Evolutionary conservation across 768 basidiomycete genomes (phyloP).

Genomic region (Xerocomus potaroensis): DNA sequence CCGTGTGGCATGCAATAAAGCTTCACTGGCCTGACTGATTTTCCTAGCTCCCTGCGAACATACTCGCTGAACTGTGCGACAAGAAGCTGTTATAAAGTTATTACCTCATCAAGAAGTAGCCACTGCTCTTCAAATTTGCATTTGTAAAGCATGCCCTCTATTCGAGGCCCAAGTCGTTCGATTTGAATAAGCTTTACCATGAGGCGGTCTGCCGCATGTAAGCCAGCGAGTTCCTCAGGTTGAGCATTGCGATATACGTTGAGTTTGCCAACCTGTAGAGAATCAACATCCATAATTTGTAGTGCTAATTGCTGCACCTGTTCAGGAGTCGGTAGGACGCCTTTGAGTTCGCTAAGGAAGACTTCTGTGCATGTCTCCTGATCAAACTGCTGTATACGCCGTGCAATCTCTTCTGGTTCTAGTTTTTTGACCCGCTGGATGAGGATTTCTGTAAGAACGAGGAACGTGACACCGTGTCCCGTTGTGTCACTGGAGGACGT

Average conservation of each 20-base stretch:
- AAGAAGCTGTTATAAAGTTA: not conserved
- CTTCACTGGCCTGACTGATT: slow-evolving; percentile 74
- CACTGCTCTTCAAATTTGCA: slow-evolving; percentile 84
- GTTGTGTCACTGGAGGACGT: slow-evolving; percentile 29
- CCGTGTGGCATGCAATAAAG: slow-evolving; percentile 72
- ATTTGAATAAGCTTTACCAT: slow-evolving; percentile 98
- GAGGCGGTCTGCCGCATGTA: slow-evolving; percentile 94
- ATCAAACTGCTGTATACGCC: slow-evolving; percentile 83
- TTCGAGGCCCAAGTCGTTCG: slow-evolving; percentile 77
- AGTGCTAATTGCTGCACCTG: slow-evolving; percentile 45
- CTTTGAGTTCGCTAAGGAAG: slow-evolving; percentile 86
- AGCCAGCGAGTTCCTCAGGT: slow-evolving; percentile 74
- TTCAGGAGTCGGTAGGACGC: slow-evolving; percentile 87
- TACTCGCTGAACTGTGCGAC: slow-evolving; percentile 6
- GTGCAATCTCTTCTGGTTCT: slow-evolving; percentile 82
- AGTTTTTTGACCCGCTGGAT: slow-evolving; percentile 83
- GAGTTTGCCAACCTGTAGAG: slow-evolving; percentile 71
- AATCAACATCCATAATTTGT: not conserved
- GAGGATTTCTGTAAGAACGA: slow-evolving; percentile 66
- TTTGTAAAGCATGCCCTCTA: slow-evolving; percentile 95
- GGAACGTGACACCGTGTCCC: not conserved
- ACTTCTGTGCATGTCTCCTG: slow-evolving; percentile 80
- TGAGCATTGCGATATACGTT: slow-evolving; percentile 87
- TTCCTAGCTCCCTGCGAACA: slow-evolving; percentile 67
- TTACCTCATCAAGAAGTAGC: slow-evolving; percentile 75